Conservation (phyloP, 768 basidiomycete species). For the Naematelia aurantialba region DNA sequence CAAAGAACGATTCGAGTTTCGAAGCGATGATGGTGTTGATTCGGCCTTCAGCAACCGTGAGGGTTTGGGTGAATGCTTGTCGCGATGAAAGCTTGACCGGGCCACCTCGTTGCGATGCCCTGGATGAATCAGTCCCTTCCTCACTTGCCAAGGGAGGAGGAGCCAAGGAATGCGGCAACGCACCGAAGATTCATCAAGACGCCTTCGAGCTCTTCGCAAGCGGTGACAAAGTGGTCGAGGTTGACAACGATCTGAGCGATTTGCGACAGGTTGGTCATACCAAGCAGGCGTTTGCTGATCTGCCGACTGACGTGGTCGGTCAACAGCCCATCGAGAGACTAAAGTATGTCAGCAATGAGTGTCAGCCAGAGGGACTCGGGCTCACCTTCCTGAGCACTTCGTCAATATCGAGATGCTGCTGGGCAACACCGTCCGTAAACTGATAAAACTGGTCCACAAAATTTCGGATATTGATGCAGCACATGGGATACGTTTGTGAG, state of each 20-base stretch:
- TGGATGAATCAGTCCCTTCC: conserved; percentile 43
- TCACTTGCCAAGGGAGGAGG: too few relatives aligned
- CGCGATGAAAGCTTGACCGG: conserved; percentile 64
- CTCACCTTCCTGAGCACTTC: conserved; percentile 80
- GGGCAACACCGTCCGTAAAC: conserved; percentile 90
- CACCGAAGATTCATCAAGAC: conserved; percentile 79
- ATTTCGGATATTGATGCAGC: conserved; percentile 82
- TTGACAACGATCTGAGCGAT: conserved; percentile 91
- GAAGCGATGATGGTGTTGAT: conserved; percentile 78
- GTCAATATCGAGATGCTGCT: conserved; percentile 86
- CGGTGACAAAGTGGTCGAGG: conserved; percentile 81
- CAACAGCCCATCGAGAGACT: conserved; percentile 85
- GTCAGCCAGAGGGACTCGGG: neutral
- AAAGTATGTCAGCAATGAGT: neutral
- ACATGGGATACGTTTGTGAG: conserved; percentile 92
- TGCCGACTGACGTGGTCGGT: conserved; percentile 65
- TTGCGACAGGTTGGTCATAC: conserved; percentile 76
- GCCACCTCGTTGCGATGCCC: conserved; percentile 78
- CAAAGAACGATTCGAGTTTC: conserved; percentile 94
- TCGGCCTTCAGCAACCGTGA: conserved; percentile 66
- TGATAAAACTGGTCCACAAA: conserved; percentile 95
- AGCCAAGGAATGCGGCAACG: conserved; percentile 13
- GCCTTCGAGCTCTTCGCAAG: conserved; percentile 77
- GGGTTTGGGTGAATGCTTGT: conserved; percentile 65
- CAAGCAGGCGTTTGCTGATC: conserved; percentile 68